Evolutionary conservation across 108 stramenopile genomes (phyloP), one percentile per base, ranked within the genome.

Genomic region (Nitzschia sp.): DNA sequence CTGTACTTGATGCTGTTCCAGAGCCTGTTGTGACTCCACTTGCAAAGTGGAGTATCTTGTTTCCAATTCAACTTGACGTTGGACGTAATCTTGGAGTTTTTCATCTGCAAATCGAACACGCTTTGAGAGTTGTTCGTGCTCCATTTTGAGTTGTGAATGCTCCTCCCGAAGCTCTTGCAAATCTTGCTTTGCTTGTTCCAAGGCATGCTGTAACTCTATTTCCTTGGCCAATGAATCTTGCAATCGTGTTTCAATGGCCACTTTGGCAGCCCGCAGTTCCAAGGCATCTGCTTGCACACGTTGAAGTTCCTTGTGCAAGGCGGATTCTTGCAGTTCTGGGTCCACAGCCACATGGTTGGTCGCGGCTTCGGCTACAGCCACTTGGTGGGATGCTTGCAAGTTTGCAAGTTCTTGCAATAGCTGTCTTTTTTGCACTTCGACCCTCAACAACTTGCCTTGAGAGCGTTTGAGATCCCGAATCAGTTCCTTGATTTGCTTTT

Each of bases 91-190:
- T 23, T 61, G 35, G 26, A 21, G 23, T 38, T 61, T 33, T 38
- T 61, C 59, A 38, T 61, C 59, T 18, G 59, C 59, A 38, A 61
- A 61, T 2, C 59, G 59, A 19, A 61, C 59, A 3, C 59, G 59
- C 30, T 61, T 61, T 6, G 30, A 15, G 19, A 61, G 5, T 4
- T 17, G 18, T 23, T 27, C 33, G 15, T 38, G 33, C 2, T 9
- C 11, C 6, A 13, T 8, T 38, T 61, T 3, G 6, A 61, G 21
- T 38, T 61, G 2, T 2, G 5, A 6, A 35, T 61, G 33, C 11
- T 18, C 30, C 59, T 5, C 29, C 38, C 29, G 33, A 2, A 61
- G 33, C 2, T 38, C 59, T 4, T 2, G 5, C 35, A 61, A 38
- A 61, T 61, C 59, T 38, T 35, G 26, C 3, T 61, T 33, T 6